Evolutionary conservation across 2,329 filamentous ascomycete genomes (phyloP).

Genomic region (Ceratocystis cubensis): DNA sequence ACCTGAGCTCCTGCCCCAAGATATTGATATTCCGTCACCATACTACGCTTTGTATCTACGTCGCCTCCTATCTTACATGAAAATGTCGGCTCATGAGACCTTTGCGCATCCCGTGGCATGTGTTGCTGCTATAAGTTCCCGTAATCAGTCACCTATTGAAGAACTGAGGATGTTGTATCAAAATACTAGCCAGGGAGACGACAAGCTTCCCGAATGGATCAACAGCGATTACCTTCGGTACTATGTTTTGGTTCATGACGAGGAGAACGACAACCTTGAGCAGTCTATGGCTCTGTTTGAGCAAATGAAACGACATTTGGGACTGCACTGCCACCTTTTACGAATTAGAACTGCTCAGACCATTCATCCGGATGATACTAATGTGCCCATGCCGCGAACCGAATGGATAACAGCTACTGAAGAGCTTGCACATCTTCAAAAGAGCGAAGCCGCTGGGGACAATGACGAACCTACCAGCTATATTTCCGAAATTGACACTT

Average conservation of each 20-base stretch:
- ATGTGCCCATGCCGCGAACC: conserved; percentile 63
- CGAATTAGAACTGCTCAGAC: conserved; percentile 74
- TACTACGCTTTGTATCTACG: conserved; percentile 80
- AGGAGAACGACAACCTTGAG: conserved; percentile 84
- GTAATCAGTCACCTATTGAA: conserved; percentile 71
- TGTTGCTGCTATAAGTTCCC: conserved; percentile 87
- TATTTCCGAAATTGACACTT: conserved; percentile 85
- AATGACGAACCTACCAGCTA: conserved; percentile 61
- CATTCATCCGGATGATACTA: conserved; percentile 83
- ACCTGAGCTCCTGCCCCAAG: conserved; percentile 30
- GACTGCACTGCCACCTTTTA: conserved; percentile 85
- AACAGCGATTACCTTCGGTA: conserved; percentile 87
- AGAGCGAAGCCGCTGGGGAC: conserved; percentile 52
- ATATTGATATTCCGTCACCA: conserved; percentile 49
- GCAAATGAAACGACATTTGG: conserved; percentile 98
- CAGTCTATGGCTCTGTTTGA: conserved; percentile 86
- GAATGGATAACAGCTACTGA: conserved; percentile 85
- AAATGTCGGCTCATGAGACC: conserved; percentile 74
- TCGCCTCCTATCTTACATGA: conserved; percentile 65
- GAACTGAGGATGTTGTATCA: conserved; percentile 72
- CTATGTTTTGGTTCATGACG: conserved; percentile 92
- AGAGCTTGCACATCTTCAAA: conserved; percentile 63
- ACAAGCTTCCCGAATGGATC: conserved; percentile 69
- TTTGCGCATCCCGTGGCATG: conserved; percentile 91
- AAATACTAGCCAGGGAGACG: conserved; percentile 66